Evolutionary conservation across 176 grass and related monocot genomes (phyloP).

Genomic region (Poa annua): DNA sequence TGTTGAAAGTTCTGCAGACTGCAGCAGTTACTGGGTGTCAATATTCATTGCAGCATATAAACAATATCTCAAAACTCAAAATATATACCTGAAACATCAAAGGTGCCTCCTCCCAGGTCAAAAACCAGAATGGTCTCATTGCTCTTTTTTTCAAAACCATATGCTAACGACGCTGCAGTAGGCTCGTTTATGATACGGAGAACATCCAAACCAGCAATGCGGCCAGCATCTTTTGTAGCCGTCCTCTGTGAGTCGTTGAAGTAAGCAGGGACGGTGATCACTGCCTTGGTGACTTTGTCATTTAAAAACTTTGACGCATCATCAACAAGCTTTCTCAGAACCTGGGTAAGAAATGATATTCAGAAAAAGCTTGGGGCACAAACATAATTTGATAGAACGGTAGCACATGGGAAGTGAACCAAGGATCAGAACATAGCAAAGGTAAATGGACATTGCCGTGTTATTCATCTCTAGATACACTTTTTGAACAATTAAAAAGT

Average conservation of each 20-base stretch:
- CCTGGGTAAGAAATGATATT: constrained; percentile 37
- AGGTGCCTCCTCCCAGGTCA: constrained; percentile 77
- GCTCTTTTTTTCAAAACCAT: constrained; percentile 86
- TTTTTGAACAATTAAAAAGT: constrained; percentile 4
- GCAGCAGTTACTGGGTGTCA: neutral
- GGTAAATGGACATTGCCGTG: too few species aligned
- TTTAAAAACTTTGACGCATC: constrained; percentile 85
- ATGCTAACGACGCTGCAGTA: constrained; percentile 66
- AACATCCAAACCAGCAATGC: constrained; percentile 77
- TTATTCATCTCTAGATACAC: neutral
- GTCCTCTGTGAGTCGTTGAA: constrained; percentile 87
- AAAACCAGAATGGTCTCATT: constrained; percentile 85
- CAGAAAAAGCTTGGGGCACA: neutral
- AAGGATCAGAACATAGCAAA: neutral
- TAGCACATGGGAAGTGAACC: neutral
- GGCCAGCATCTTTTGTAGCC: constrained; percentile 82
- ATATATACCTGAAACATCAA: constrained; percentile 76
- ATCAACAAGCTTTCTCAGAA: constrained; percentile 72
- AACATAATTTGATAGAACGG: constrained; percentile 17
- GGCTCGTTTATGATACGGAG: constrained; percentile 85
- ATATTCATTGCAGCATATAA: neutral
- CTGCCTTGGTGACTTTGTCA: constrained; percentile 81
- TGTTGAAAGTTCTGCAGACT: neutral
- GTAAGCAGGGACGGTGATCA: constrained; percentile 73
- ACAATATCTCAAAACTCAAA: neutral